phyloP scores from a whole-genome alignment of 1,284 basidiomycete species.

The Marasmius fiardii region DNA sequence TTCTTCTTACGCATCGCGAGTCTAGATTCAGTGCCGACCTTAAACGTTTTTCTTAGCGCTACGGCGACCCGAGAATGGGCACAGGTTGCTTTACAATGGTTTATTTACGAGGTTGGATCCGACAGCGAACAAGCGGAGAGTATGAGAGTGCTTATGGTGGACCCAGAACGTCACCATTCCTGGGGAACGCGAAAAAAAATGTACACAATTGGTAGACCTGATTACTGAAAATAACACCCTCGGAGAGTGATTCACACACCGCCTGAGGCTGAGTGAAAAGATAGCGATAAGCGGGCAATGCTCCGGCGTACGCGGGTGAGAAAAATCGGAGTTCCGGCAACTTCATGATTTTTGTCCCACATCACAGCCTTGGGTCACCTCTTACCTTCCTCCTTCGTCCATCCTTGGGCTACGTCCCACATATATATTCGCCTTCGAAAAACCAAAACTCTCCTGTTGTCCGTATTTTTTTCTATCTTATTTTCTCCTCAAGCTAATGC shows the following conservation, averaged over 20 bases:
- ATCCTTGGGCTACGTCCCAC: not conserved
- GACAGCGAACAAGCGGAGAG: constrained; percentile 45
- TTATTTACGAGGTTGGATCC: constrained; percentile 47
- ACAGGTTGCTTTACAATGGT: constrained; percentile 46
- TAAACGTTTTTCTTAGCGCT: constrained; percentile 29
- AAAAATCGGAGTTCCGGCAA: not conserved
- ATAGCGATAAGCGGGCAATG: not conserved
- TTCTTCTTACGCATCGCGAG: not conserved
- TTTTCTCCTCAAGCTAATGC: constrained; percentile 26
- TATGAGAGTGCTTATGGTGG: constrained; percentile 30
- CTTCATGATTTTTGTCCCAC: not conserved
- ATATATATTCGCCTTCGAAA: not conserved
- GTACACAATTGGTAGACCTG: no score
- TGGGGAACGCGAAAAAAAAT: constrained; percentile 40
- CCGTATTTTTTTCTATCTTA: constrained; percentile 14
- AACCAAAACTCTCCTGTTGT: constrained; percentile 1
- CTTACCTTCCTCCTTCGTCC: not conserved
- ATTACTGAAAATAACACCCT: no score
- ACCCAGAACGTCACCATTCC: constrained; percentile 39
- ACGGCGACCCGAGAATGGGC: constrained; percentile 46
- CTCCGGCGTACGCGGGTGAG: not conserved
- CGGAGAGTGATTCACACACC: no score
- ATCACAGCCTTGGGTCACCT: not conserved
- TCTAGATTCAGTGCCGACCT: no score
- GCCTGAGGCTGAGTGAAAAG: no score